Conservation (phyloP, 2,329 filamentous ascomycete species). For the Apiospora phragmitis region DNA sequence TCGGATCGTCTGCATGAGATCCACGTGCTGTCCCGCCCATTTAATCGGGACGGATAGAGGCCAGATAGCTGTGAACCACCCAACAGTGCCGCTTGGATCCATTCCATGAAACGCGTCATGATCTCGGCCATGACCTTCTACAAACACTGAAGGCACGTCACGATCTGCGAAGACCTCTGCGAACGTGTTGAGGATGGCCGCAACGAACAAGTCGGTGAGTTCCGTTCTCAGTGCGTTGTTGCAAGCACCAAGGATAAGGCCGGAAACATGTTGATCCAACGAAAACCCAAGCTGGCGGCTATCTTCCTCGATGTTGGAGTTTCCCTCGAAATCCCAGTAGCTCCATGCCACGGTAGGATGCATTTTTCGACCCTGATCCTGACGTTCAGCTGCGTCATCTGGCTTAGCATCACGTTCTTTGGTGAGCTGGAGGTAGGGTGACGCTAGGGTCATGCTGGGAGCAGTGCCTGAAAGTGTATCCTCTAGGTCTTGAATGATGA, state of each 20-base stretch:
- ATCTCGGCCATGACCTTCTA: conserved; percentile 14
- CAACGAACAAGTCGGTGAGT: conserved; percentile 9
- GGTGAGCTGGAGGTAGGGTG: not conserved
- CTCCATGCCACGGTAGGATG: not conserved
- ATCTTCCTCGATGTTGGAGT: not conserved
- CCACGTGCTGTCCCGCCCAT: not conserved
- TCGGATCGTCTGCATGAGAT: conserved; percentile 9
- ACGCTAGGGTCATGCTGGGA: not conserved
- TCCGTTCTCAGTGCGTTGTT: conserved; percentile 11
- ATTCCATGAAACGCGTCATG: not conserved
- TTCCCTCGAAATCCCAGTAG: not conserved
- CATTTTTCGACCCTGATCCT: not conserved
- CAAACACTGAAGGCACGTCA: not conserved
- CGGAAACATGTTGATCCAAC: not conserved
- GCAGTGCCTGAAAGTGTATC: not conserved
- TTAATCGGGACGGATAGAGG: not conserved
- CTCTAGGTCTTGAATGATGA: not conserved
- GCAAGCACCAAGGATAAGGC: conserved; percentile 8
- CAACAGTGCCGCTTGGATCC: conserved; percentile 13
- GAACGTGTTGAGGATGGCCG: conserved; percentile 10
- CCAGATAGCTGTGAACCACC: conserved; percentile 14
- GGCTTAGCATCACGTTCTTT: not conserved
- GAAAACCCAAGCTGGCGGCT: conserved; percentile 1
- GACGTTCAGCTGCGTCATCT: too few relatives aligned
- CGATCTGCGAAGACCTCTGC: conserved; percentile 8